phyloP scores from a whole-genome alignment of 2,329 filamentous ascomycete genomes.

The Pseudophaeomoniella oleicola region DNA sequence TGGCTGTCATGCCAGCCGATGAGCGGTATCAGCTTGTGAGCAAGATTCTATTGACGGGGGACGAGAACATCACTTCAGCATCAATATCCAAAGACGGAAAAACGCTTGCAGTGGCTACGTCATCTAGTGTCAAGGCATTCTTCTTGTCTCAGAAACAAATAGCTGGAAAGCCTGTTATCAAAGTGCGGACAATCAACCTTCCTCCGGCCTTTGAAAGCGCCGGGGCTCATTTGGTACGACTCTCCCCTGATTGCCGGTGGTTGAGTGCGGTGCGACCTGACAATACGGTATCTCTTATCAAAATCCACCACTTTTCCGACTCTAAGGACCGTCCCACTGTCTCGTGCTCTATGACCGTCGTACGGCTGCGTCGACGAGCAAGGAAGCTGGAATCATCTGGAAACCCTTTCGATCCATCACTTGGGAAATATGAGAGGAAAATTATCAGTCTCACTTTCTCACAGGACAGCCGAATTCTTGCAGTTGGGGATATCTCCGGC shows the following conservation, averaged over 20 bases:
- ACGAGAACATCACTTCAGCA: constrained; percentile 69
- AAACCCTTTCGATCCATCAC: constrained; percentile 39
- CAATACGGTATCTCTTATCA: constrained; percentile 40
- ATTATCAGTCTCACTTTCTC: constrained; percentile 68
- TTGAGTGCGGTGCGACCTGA: constrained; percentile 42
- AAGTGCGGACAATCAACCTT: constrained; percentile 55
- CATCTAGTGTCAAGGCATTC: constrained; percentile 63
- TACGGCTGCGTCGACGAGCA: constrained; percentile 22
- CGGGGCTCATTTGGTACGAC: constrained; percentile 52
- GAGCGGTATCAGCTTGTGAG: constrained; percentile 9
- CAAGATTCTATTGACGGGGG: constrained; percentile 34
- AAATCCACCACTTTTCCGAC: constrained; percentile 21
- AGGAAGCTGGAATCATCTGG: constrained; percentile 34
- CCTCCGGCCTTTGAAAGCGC: constrained; percentile 39
- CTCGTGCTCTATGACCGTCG: constrained; percentile 24
- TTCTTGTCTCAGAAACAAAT: constrained; percentile 42
- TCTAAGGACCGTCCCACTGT: constrained; percentile 23
- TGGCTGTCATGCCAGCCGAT: background rate
- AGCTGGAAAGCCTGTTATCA: constrained; percentile 44
- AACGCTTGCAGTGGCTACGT: constrained; percentile 62
- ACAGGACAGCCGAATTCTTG: constrained; percentile 63
- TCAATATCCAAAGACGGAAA: constrained; percentile 57
- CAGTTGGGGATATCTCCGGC: constrained; percentile 66
- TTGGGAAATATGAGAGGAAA: constrained; percentile 60
- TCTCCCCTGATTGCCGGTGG: constrained; percentile 33